Conservation (phyloP, 345 rosid species). For the Barbarea vulgaris region DNA sequence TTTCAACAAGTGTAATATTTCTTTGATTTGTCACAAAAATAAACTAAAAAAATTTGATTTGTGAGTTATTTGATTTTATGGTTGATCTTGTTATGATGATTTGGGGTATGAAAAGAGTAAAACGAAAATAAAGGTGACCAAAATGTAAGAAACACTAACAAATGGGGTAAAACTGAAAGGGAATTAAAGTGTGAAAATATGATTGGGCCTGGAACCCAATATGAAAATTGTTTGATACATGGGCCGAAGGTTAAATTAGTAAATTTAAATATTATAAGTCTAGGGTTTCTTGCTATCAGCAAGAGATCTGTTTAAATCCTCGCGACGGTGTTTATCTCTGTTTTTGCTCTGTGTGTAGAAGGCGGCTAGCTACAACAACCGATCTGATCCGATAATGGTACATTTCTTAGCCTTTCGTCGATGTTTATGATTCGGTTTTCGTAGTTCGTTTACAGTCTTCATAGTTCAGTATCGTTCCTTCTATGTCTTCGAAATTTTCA, state of each 20-base stretch:
- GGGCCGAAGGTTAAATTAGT: not conserved
- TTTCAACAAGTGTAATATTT: not conserved
- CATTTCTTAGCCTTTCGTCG: not conserved
- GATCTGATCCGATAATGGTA: slow-evolving; percentile 33
- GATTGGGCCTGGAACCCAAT: slow-evolving; percentile 19
- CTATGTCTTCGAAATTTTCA: not conserved
- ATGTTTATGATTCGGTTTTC: not conserved
- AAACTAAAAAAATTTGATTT: not conserved
- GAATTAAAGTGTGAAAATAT: not conserved
- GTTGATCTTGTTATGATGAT: not conserved
- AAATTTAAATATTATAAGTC: not conserved
- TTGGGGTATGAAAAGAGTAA: not conserved
- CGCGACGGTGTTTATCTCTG: not conserved
- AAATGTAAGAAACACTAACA: not conserved
- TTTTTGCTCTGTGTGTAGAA: slow-evolving; percentile 11
- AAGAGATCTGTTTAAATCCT: not conserved
- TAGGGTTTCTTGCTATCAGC: slow-evolving; percentile 20
- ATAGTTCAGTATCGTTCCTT: not conserved
- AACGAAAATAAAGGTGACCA: not conserved
- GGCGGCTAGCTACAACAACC: slow-evolving; percentile 9
- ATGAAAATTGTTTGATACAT: not conserved
- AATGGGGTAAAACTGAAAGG: not conserved
- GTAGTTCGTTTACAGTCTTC: not conserved
- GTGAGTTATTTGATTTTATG: not conserved
- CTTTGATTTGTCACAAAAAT: not conserved